Evolutionary conservation across 805 yeast species (phyloP).

Genomic region (Yamadazyma sp.): DNA sequence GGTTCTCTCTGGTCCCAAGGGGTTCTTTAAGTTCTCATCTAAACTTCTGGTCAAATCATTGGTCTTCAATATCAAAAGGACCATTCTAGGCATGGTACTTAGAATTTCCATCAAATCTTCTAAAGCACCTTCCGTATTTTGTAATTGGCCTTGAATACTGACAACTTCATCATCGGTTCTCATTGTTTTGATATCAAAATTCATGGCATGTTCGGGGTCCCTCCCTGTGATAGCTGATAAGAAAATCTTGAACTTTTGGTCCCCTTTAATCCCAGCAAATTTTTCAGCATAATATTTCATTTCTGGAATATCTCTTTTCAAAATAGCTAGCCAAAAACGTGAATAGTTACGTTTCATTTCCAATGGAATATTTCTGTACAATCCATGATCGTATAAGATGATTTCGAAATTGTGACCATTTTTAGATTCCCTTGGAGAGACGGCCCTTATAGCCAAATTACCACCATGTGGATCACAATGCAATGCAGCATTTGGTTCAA

Average conservation of each 20-base stretch:
- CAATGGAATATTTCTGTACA: constrained; percentile 80
- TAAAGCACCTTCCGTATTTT: constrained; percentile 57
- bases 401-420: constrained; percentile 82
- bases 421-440: constrained; percentile 14
- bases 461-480: constrained; percentile 99
- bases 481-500: constrained; percentile 84
- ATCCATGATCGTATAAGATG: constrained; percentile 89
- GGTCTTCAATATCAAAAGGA: constrained; percentile 82
- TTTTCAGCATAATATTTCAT: constrained; percentile 74
- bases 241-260: constrained; percentile 72
- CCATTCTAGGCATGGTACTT: constrained; percentile 79
- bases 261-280: constrained; percentile 76
- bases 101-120: constrained; percentile 76
- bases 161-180: constrained; percentile 63
- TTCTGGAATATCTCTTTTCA: constrained; percentile 61
- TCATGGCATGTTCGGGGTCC: constrained; percentile 72
- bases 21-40: constrained; percentile 78
- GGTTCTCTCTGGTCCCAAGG: constrained; percentile 83
- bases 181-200: constrained; percentile 51
- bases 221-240: constrained; percentile 96
- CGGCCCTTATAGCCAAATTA: constrained; percentile 73
- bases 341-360: constrained; percentile 80
- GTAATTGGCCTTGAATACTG: constrained; percentile 61
- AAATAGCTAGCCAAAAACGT: constrained; percentile 85
- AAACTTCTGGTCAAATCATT: constrained; percentile 88